Percentiles rank a stretch among this genome's conserved stretches.
phyloP scores from a whole-genome alignment of 345 rosid genomes.

The Citrus sp. region DNA sequence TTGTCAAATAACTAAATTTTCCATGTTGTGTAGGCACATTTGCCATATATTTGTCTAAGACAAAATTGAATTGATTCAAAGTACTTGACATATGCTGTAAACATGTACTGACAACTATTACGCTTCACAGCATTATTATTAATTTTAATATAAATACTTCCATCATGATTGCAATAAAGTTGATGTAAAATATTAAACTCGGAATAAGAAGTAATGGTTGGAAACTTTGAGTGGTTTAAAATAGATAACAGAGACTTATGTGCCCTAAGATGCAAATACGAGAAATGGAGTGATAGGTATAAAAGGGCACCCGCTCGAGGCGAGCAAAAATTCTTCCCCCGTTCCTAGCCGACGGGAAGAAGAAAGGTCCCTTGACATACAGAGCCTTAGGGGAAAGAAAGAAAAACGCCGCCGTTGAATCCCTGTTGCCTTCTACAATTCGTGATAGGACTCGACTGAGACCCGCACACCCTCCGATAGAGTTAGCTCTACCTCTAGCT shows the following conservation, averaged over 20 bases:
- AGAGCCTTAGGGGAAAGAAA: not conserved
- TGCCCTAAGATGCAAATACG: not conserved
- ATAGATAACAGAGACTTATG: not conserved
- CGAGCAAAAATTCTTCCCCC: too few relatives aligned
- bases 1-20: too few relatives aligned
- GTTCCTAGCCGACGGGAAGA: not conserved
- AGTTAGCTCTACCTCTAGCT: too few relatives aligned
- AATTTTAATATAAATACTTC: too few relatives aligned
- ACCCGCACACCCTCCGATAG: not conserved
- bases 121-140: too few relatives aligned
- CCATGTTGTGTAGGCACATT: too few relatives aligned
- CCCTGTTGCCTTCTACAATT: not conserved
- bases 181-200: not conserved
- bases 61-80: too few relatives aligned
- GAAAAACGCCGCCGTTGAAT: not conserved
- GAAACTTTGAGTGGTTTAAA: too few relatives aligned
- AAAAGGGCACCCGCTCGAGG: not conserved
- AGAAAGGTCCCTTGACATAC: not conserved
- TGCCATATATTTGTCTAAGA: too few relatives aligned
- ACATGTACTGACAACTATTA: too few relatives aligned
- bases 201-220: not conserved
- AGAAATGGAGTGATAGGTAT: not conserved
- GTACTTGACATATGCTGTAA: too few relatives aligned
- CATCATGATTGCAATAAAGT: too few relatives aligned
- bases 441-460: not conserved